These are phyloP conservation scores for Balansia obtecta DNA, from an alignment of 2,329 filamentous ascomycete species.

Conservation along the genomic window DNA sequence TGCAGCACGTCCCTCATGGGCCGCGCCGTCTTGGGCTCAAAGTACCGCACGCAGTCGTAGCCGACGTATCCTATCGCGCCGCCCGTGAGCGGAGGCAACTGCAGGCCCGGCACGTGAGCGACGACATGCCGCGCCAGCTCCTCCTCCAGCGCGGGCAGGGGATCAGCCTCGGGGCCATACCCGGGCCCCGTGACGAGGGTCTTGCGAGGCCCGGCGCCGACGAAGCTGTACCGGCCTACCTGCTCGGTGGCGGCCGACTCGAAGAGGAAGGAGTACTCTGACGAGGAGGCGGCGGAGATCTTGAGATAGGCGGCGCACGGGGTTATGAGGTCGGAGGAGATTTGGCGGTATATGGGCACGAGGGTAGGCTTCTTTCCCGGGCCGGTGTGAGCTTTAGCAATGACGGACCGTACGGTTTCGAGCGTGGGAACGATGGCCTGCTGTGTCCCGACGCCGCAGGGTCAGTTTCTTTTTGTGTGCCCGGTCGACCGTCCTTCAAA, in stretches of 20 bases:
- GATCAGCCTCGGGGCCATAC: conserved; percentile 74
- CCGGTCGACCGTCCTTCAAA: too few relatives aligned
- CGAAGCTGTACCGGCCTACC: conserved; percentile 89
- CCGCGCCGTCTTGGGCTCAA: conserved; percentile 90
- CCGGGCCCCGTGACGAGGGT: conserved; percentile 79
- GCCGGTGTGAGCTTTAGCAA: conserved; percentile 22
- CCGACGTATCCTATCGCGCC: conserved; percentile 94
- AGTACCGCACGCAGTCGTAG: conserved; percentile 95
- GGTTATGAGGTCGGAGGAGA: conserved; percentile 85
- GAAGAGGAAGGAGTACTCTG: conserved; percentile 83
- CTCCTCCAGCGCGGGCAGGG: conserved; percentile 67
- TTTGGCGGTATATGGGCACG: conserved; percentile 70
- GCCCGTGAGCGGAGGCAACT: conserved; percentile 75
- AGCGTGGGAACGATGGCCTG: conserved; percentile 32
- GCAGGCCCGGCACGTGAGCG: conserved; percentile 69
- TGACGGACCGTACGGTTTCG: conserved; percentile 31
- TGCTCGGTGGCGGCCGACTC: conserved; percentile 92
- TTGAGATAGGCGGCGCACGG: conserved; percentile 94
- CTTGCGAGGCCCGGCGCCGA: conserved; percentile 70
- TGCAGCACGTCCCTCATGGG: conserved; percentile 78
- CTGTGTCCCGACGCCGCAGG: conserved; percentile 13
- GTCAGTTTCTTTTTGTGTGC: conserved; percentile 4
- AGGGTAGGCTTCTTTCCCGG: conserved; percentile 45
- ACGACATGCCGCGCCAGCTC: conserved; percentile 72
- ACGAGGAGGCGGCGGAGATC: conserved; percentile 53